These are phyloP conservation scores for Papiliotrema nemorosa DNA, from an alignment of 1,284 basidiomycete genomes.

Conservation along the genomic window DNA sequence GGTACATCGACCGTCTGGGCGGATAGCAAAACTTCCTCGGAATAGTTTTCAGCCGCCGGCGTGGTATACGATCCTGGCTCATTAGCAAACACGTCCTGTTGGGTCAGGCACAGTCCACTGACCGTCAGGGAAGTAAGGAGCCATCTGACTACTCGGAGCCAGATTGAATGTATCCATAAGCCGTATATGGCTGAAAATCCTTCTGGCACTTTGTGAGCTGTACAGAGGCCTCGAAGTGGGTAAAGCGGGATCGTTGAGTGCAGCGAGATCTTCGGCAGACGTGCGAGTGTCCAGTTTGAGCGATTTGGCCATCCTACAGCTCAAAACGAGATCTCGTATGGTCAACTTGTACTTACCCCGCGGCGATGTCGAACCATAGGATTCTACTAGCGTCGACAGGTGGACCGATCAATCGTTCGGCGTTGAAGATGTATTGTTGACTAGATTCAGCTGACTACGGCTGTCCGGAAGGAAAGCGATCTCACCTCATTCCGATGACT, in stretches of 20 bases:
- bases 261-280: neutral
- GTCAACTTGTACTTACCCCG: slow-evolving; percentile 7
- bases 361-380: slow-evolving; percentile 7
- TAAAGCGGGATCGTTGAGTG: neutral
- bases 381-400: neutral
- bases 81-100: too few species aligned
- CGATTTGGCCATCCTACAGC: slow-evolving; percentile 4
- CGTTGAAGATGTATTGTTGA: neutral
- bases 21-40: neutral
- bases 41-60: neutral
- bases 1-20: neutral
- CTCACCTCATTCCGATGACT: slow-evolving; percentile 3
- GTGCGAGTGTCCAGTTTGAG: slow-evolving; percentile 2
- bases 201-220: neutral
- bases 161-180: neutral
- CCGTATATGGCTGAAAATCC: neutral
- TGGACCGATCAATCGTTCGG: neutral
- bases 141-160: neutral
- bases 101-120: too few species aligned
- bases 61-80: neutral
- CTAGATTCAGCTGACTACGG: neutral
- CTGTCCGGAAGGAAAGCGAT: neutral
- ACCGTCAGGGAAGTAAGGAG: neutral
- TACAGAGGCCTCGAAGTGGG: neutral
- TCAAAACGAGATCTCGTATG: too few species aligned